These are phyloP conservation scores for Leishmania amazonensis DNA, from an alignment of 208 protist genomes.

Conservation along the genomic window DNA sequence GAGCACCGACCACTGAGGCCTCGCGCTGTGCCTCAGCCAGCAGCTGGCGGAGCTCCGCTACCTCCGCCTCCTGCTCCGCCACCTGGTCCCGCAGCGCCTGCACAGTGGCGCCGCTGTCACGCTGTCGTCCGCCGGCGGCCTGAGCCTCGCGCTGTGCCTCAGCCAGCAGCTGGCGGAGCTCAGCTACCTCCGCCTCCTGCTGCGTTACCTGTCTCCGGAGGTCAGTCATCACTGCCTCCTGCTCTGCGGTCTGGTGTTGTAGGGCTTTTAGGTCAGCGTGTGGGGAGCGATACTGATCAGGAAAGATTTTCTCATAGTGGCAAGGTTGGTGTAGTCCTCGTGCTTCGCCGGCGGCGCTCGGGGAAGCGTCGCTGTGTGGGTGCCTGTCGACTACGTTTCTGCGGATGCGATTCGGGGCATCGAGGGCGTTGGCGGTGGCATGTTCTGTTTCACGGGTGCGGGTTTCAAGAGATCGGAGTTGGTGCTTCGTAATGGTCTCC, in stretches of 20 bases:
- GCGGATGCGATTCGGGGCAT: no score
- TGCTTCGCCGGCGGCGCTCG: neutral
- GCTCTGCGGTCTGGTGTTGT: conserved; percentile 9
- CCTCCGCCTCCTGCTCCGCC: conserved; percentile 12
- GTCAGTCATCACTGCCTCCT: neutral
- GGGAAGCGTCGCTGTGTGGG: no score
- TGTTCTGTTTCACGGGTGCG: no score
- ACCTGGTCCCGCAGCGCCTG: neutral
- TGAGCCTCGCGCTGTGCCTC: neutral
- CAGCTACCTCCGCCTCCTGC: conserved; percentile 7
- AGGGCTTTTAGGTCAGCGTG: conserved; percentile 8
- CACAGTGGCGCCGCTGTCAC: neutral
- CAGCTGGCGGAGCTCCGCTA: neutral
- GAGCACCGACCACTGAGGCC: neutral
- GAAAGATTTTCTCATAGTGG: no score
- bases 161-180: conserved; percentile 5
- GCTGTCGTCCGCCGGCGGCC: neutral
- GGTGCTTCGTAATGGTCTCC: no score
- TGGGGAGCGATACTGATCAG: neutral
- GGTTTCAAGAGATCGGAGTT: no score
- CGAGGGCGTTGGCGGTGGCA: no score
- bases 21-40: neutral
- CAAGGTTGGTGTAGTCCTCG: no score
- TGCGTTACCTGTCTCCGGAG: conserved; percentile 5
- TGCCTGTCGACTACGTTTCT: no score